These are phyloP conservation scores for Xylaria digitata DNA, from an alignment of 2,329 filamentous ascomycete genomes.

Conservation along the genomic window DNA sequence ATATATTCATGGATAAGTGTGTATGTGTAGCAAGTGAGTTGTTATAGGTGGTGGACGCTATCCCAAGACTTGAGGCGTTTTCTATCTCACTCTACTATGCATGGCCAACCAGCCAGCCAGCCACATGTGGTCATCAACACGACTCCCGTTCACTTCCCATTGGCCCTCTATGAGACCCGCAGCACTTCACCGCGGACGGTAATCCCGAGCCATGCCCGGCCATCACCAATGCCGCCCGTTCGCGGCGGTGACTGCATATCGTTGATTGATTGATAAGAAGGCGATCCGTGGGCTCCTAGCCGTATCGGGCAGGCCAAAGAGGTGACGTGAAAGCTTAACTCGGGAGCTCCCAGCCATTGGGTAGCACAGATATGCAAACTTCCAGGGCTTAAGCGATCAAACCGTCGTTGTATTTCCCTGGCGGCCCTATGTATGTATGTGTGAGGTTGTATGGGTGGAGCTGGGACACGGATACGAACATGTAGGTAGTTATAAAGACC, in stretches of 20 bases:
- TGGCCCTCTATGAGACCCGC: background rate
- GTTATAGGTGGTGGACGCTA: too few relatives aligned
- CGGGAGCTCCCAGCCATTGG: constrained; percentile 6
- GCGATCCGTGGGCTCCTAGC: constrained; percentile 11
- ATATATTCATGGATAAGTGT: too few relatives aligned
- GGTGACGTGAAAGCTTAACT: background rate
- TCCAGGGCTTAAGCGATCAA: background rate
- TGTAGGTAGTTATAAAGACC: constrained; percentile 24
- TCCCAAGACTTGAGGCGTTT: too few relatives aligned
- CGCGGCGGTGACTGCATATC: constrained; percentile 14
- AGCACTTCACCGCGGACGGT: constrained; percentile 3
- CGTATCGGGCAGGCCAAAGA: constrained; percentile 28
- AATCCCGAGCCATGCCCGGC: constrained; percentile 28
- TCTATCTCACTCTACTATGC: too few relatives aligned
- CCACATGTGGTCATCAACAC: background rate
- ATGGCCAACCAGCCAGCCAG: too few relatives aligned
- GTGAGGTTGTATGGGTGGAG: constrained; percentile 20
- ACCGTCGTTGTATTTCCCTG: background rate
- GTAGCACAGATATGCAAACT: background rate
- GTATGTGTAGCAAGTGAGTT: too few relatives aligned
- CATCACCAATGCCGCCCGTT: constrained; percentile 8
- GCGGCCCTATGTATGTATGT: background rate
- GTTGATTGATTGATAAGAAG: constrained; percentile 28
- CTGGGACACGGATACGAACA: constrained; percentile 12
- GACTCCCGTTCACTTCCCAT: background rate